These are phyloP conservation scores for Plasmodium adleri DNA, from an alignment of 169 alveolate genomes.

Conservation along the genomic window DNA sequence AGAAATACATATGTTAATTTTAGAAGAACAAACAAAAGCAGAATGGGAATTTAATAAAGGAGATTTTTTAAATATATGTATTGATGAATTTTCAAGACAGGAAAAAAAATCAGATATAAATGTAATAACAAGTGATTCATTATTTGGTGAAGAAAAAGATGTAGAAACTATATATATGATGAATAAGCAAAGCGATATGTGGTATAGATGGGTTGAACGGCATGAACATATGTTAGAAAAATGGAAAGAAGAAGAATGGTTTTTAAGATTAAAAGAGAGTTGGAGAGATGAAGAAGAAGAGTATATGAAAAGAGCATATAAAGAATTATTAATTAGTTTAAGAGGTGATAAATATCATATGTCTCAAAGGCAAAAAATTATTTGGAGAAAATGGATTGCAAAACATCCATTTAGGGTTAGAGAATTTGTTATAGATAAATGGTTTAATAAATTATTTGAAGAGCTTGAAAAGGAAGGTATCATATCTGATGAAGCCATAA, in stretches of 20 bases:
- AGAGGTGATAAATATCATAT: background rate
- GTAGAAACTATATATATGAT: too few species aligned
- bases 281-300: background rate
- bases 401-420: background rate
- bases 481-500: background rate
- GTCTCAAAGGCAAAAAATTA: background rate
- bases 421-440: background rate
- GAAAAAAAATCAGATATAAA: background rate
- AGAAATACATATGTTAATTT: background rate
- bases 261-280: too few species aligned
- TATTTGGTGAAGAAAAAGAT: background rate
- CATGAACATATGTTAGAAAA: background rate
- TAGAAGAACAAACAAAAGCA: background rate
- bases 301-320: background rate
- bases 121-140: background rate
- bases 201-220: background rate
- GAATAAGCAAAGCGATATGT: background rate
- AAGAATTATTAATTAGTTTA: background rate
- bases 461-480: background rate
- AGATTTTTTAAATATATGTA: background rate
- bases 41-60: constrained; percentile 4
- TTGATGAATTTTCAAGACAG: background rate
- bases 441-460: background rate
- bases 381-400: background rate
- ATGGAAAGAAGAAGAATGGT: background rate